These are phyloP conservation scores for Schizopora paradoxa DNA, from an alignment of 1,284 basidiomycete species.

Conservation along the genomic window DNA sequence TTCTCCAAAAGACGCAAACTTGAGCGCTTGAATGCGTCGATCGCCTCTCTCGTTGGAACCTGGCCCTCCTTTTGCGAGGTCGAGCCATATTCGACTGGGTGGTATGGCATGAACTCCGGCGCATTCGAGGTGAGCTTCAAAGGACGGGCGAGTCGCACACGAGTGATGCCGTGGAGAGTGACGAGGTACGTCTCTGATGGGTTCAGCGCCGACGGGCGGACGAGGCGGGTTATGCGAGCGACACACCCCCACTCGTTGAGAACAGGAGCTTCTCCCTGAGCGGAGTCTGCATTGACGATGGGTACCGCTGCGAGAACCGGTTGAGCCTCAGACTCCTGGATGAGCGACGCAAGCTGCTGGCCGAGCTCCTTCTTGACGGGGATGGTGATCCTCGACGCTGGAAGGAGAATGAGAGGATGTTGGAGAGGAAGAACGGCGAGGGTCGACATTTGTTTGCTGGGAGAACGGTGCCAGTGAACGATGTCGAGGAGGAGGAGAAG, in stretches of 20 bases:
- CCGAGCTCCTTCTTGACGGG: slow-evolving; percentile 52
- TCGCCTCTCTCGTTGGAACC: slow-evolving; percentile 44
- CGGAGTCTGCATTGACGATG: slow-evolving; percentile 29
- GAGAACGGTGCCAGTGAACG: too few relatives aligned
- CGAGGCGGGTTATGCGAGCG: slow-evolving; percentile 58
- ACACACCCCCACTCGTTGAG: slow-evolving; percentile 39
- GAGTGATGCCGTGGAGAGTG: slow-evolving; percentile 58
- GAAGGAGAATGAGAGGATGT: slow-evolving; percentile 61
- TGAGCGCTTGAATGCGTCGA: slow-evolving; percentile 61
- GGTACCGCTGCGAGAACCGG: slow-evolving; percentile 65
- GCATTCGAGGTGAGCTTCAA: slow-evolving; percentile 28
- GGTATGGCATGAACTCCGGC: slow-evolving; percentile 31
- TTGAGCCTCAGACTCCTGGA: slow-evolving; percentile 56
- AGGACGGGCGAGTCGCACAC: slow-evolving; percentile 40
- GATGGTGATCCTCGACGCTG: slow-evolving; percentile 57
- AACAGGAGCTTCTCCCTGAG: slow-evolving; percentile 28
- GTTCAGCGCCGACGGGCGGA: slow-evolving; percentile 44
- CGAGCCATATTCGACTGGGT: slow-evolving; percentile 45
- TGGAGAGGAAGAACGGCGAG: slow-evolving; percentile 59
- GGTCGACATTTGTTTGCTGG: too few relatives aligned
- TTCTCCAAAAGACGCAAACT: slow-evolving; percentile 62
- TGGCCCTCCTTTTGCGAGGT: slow-evolving; percentile 38
- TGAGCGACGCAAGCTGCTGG: slow-evolving; percentile 52
- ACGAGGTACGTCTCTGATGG: slow-evolving; percentile 51
- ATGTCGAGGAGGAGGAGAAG: too few relatives aligned